Evolutionary conservation across 768 basidiomycete genomes (phyloP).

Genomic region (Phanerochaete carnosa): DNA sequence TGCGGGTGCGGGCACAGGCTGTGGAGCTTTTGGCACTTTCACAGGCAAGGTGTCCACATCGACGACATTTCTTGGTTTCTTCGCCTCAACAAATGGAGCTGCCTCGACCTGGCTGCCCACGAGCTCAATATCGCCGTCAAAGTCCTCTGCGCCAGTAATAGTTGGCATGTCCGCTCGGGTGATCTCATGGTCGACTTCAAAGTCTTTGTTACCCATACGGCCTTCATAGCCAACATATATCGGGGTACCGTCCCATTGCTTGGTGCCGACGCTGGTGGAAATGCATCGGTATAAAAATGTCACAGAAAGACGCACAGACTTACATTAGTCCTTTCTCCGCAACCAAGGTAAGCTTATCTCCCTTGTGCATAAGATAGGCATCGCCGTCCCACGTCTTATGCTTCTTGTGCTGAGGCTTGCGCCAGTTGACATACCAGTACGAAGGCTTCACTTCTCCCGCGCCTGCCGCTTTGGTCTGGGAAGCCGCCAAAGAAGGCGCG

Average conservation of each 20-base stretch:
- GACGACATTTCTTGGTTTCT: background rate
- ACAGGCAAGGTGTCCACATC: background rate
- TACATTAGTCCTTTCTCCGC: slow-evolving; percentile 73
- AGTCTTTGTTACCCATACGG: slow-evolving; percentile 56
- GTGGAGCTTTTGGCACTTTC: slow-evolving; percentile 14
- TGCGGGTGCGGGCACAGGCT: slow-evolving; percentile 7
- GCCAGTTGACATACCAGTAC: slow-evolving; percentile 40
- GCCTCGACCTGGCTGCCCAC: slow-evolving; percentile 10
- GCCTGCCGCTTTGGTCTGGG: background rate
- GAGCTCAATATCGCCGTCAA: slow-evolving; percentile 23
- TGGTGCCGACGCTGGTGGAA: slow-evolving; percentile 51
- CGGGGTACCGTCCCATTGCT: slow-evolving; percentile 52
- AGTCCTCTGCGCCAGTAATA: slow-evolving; percentile 31
- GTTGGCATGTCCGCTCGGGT: slow-evolving; percentile 49
- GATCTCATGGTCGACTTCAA: slow-evolving; percentile 56
- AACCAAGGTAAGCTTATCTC: slow-evolving; percentile 54
- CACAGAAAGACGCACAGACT: slow-evolving; percentile 15
- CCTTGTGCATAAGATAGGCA: slow-evolving; percentile 51
- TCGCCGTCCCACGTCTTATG: slow-evolving; percentile 86
- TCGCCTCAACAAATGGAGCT: slow-evolving; percentile 7
- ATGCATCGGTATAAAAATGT: background rate
- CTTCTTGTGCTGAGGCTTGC: slow-evolving; percentile 67
- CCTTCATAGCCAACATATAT: slow-evolving; percentile 23
- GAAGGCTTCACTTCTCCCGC: background rate
- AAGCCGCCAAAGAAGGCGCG: background rate